These are phyloP conservation scores for Casuarina glauca DNA, from an alignment of 306 rosid species.

Conservation along the genomic window DNA sequence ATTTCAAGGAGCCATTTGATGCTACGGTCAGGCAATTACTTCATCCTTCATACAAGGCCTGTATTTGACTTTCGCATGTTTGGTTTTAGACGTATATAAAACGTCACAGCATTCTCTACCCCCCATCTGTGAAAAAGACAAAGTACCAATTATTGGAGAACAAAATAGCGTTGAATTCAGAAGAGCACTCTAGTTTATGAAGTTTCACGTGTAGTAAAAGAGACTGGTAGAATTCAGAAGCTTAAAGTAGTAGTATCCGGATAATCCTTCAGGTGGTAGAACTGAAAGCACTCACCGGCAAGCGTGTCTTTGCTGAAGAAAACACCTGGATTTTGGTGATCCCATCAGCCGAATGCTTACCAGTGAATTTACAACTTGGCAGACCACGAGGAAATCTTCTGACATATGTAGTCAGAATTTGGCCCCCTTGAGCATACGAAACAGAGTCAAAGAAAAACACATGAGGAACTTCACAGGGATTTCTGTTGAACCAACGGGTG, in stretches of 20 bases:
- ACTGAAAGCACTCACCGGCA: constrained; percentile 25
- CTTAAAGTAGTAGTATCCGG: too few species aligned
- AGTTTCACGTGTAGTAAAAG: too few species aligned
- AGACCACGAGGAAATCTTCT: constrained; percentile 32
- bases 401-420: constrained; percentile 26
- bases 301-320: constrained; percentile 21
- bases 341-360: constrained; percentile 43
- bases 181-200: too few species aligned
- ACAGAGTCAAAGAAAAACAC: constrained; percentile 35
- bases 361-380: constrained; percentile 30
- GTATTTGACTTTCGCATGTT: constrained; percentile 37
- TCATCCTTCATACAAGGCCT: constrained; percentile 43
- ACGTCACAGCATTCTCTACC: constrained; percentile 53
- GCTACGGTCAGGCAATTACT: constrained; percentile 30
- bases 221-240: too few species aligned
- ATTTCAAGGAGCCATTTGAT: not conserved
- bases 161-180: too few species aligned
- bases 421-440: not conserved
- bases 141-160: too few species aligned
- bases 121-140: constrained; percentile 19
- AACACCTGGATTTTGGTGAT: constrained; percentile 38
- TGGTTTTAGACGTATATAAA: not conserved
- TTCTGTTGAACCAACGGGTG: constrained; percentile 28
- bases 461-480: constrained; percentile 57
- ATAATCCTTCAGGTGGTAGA: too few species aligned